Evolutionary conservation across 371 early-diverging fungal species (phyloP), one percentile per base, ranked within the genome.

Genomic region (Syncephalastrum racemosum): DNA sequence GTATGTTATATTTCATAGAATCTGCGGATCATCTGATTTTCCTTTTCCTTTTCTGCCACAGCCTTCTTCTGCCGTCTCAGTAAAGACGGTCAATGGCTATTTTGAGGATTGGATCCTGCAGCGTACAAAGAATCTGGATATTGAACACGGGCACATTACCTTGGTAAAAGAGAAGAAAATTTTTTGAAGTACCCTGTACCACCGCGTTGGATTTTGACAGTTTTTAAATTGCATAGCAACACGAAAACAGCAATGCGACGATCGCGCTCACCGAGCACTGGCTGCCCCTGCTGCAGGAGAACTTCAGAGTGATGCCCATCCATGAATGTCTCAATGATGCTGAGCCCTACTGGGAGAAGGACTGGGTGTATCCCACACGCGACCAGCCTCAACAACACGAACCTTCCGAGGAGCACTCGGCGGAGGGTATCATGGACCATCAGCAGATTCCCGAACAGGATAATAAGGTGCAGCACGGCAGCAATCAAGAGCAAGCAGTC

Each of bases 71-170:
- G 36, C 36, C 36, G 36, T 31, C 36, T 31, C 14, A 40, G 5
- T 16, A 31, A 54, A 46, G 48, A 61, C 39, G 4, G 68, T 73
- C 2, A 62, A 75, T 49, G 56, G 58, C 4, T 68, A 64, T 15
- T 73, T 77, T 46, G 39, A 67, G 3, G 46, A 56, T 18, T 80
- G 77, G 77, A 63, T 80, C 6, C 39, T 61, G 0, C 54, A 54
- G 3, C 59, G 71, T 18, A 53, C 25, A 7, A 46, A 45, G 7
- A 59, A 55, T 0, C 47, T 59, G 14, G 73, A 75, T 46, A 66
- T 65, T 3, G 56, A 65, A 0, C 59, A 65, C 46, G 81, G 81
- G 0, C 81, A 79, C 43, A 69, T 73, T 44, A 56, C 62, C 15
- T 59, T 74, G 36, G 36, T 31, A 31, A 31, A 31, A 31, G 12